These are phyloP conservation scores for Myochromella boudieri DNA, from an alignment of 768 basidiomycete genomes.

Conservation along the genomic window DNA sequence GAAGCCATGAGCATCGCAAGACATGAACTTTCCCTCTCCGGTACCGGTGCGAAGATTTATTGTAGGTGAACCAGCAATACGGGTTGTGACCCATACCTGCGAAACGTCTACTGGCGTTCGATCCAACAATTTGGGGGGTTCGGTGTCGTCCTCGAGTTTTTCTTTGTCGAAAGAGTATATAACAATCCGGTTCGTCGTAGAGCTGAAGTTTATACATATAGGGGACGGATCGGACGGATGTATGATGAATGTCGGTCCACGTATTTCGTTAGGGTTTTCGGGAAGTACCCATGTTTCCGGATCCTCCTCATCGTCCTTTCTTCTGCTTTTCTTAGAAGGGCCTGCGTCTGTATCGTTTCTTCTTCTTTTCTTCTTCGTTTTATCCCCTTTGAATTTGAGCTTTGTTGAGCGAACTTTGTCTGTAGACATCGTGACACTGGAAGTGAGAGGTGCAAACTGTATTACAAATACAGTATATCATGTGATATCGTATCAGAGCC, in stretches of 20 bases:
- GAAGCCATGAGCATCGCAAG: slow-evolving; percentile 82
- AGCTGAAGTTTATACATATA: slow-evolving; percentile 74
- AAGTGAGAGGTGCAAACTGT: too few relatives aligned
- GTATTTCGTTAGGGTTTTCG: slow-evolving; percentile 68
- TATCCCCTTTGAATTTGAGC: slow-evolving; percentile 90
- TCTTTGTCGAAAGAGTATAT: slow-evolving; percentile 65
- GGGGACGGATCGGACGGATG: slow-evolving; percentile 82
- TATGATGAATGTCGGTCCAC: slow-evolving; percentile 83
- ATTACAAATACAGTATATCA: too few relatives aligned
- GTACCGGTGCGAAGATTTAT: slow-evolving; percentile 85
- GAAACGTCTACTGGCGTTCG: slow-evolving; percentile 78
- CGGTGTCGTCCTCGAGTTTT: slow-evolving; percentile 44
- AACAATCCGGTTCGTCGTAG: slow-evolving; percentile 72
- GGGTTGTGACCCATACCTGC: slow-evolving; percentile 91
- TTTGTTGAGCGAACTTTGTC: slow-evolving; percentile 66
- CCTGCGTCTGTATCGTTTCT: slow-evolving; percentile 54
- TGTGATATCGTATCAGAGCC: too few relatives aligned
- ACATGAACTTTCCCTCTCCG: slow-evolving; percentile 90
- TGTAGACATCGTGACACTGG: slow-evolving; percentile 30
- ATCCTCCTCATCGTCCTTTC: slow-evolving; percentile 59
- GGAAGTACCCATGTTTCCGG: slow-evolving; percentile 82
- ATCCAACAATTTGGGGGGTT: slow-evolving; percentile 50
- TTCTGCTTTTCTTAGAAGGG: slow-evolving; percentile 42
- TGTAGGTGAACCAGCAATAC: slow-evolving; percentile 79
- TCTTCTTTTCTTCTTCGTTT: slow-evolving; percentile 80